Conservation (phyloP, 129 eudicot genomes). For the Silybum marianum region DNA sequence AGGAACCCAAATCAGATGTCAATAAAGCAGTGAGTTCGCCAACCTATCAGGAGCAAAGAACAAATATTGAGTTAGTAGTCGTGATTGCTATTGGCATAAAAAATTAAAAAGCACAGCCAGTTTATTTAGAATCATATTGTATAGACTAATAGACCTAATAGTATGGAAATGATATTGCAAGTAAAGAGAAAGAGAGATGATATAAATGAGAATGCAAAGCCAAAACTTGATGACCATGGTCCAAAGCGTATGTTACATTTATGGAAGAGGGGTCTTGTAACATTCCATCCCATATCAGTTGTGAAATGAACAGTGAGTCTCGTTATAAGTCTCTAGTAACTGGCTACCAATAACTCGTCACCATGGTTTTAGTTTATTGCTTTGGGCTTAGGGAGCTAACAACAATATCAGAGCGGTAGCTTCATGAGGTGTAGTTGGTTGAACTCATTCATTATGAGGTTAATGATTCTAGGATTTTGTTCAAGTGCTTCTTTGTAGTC, state of each 20-base stretch:
- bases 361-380: neutral
- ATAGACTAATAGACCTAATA: neutral
- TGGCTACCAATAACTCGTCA: neutral
- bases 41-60: slow-evolving; percentile 54
- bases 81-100: neutral
- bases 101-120: neutral
- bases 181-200: neutral
- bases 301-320: neutral
- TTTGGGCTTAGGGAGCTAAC: neutral
- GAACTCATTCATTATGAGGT: neutral
- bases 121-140: neutral
- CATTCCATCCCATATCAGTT: neutral
- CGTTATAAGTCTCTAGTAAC: neutral
- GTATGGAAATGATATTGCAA: neutral
- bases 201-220: neutral
- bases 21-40: slow-evolving; percentile 92
- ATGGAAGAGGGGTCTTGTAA: neutral
- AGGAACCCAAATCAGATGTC: slow-evolving; percentile 94
- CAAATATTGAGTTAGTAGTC: slow-evolving; percentile 7
- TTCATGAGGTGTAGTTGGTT: neutral
- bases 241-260: neutral
- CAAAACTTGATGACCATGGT: neutral
- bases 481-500: neutral
- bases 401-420: neutral
- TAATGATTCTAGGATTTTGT: neutral